phyloP scores from a whole-genome alignment of 2,329 filamentous ascomycete species.

The Monosporascus sp. region DNA sequence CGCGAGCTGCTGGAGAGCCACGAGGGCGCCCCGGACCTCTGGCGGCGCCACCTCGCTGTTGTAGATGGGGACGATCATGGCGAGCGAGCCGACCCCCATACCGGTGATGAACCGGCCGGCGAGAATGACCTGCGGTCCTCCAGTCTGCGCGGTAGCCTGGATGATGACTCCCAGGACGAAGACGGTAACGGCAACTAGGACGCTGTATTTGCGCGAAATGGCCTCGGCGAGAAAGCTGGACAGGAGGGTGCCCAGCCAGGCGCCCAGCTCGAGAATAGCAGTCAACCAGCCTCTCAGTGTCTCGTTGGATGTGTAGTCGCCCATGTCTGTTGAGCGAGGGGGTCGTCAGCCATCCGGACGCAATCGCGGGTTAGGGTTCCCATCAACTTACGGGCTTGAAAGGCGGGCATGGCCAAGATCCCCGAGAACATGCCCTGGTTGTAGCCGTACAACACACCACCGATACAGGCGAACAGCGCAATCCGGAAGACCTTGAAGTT shows the following conservation, averaged over 20 bases:
- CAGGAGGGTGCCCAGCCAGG: slow-evolving; percentile 68
- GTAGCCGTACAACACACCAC: slow-evolving; percentile 62
- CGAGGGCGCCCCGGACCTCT: slow-evolving; percentile 36
- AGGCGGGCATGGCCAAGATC: slow-evolving; percentile 53
- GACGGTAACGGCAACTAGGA: slow-evolving; percentile 59
- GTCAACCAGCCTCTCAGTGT: slow-evolving; percentile 56
- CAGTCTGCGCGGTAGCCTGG: slow-evolving; percentile 56
- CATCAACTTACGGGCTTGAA: slow-evolving; percentile 40
- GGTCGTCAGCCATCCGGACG: not conserved
- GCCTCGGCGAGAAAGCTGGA: slow-evolving; percentile 68
- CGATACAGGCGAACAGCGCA: slow-evolving; percentile 57
- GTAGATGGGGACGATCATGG: slow-evolving; percentile 59
- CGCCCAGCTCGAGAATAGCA: slow-evolving; percentile 69
- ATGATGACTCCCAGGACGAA: slow-evolving; percentile 68
- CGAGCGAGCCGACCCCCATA: slow-evolving; percentile 64
- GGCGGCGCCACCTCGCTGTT: slow-evolving; percentile 42
- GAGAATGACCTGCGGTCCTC: slow-evolving; percentile 56
- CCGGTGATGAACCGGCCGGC: slow-evolving; percentile 69
- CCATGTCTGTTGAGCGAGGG: slow-evolving; percentile 42
- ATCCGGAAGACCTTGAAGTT: slow-evolving; percentile 58
- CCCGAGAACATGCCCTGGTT: slow-evolving; percentile 76
- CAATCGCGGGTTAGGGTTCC: not conserved
- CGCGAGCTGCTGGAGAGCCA: slow-evolving; percentile 44
- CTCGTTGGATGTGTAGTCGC: slow-evolving; percentile 44
- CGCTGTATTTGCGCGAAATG: slow-evolving; percentile 63